Base-by-base conservation (phyloP, 805 yeast species). In the Wickerhamomyces hampshirensis region DNA sequence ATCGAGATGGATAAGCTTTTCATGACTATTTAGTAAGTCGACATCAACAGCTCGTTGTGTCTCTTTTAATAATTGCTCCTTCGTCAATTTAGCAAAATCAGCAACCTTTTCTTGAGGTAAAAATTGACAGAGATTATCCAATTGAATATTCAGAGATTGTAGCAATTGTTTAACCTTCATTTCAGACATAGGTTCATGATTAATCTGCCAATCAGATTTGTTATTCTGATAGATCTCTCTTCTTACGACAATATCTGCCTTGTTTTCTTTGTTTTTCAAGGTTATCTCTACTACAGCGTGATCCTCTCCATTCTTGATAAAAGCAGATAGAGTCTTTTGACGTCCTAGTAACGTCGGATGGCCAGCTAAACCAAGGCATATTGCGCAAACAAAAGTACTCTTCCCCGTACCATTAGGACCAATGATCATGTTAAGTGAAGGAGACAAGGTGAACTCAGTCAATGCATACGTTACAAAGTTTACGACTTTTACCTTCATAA, bases 361-460 rank as follows among this genome's bases (percentile, higher is more conserved):
- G 1, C 97, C 98, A 2, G 82, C 91, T 13, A 93, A 62, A 0
- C 96, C 95, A 23, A 93, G 66, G 54, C 95, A 91, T 1, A 91
- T 75, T 0, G 96, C 98, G 42, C 96, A 85, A 4, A 93, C 89
- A 50, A 93, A 75, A 0, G 98, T 87, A 26, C 93, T 80, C 53
- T 93, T 93, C 6, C 98, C 98, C 0, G 95, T 76, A 24, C 99
- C 99, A 56, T 93, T 93, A 10, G 97, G 97, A 0, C 97, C 98
- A 35, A 93, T 82, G 39, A 93, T 84, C 80, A 93, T 77, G 55
- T 93, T 93, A 54, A 93, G 67, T 2, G 80, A 68, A 0, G 97
- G 96, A 0, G 91, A 83, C 38, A 91, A 70, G 27, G 69, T 68
- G 58, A 86, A 87, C 57, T 81, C 88, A 0, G 84, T 77, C 31